Percentiles rank a stretch among this genome's conserved stretches.
Evolutionary conservation across 768 basidiomycete genomes (phyloP).

Genomic region (Hericium alpestre): DNA sequence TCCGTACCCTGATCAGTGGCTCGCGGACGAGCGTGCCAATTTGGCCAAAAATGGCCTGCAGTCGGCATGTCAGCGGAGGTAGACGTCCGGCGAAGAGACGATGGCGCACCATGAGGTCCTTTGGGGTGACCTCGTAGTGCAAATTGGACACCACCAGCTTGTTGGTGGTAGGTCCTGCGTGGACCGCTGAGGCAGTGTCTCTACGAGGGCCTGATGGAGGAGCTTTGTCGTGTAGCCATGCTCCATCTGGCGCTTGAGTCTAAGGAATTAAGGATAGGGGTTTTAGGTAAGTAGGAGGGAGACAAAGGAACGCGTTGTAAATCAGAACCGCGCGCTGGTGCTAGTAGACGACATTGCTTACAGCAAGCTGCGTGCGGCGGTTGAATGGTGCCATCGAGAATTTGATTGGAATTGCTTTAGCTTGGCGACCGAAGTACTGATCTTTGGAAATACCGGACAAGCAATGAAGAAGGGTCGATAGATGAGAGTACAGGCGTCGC

Average conservation of each 20-base stretch:
- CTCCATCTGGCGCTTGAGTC: not conserved
- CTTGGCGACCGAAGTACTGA: not conserved
- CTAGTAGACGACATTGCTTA: not conserved
- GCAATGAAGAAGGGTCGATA: not conserved
- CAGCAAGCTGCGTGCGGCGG: not conserved
- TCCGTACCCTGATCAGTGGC: slow-evolving; percentile 90
- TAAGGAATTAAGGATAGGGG: not conserved
- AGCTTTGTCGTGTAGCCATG: not conserved
- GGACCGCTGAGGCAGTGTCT: not conserved
- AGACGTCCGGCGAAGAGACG: not conserved
- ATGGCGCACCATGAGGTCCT: slow-evolving; percentile 71
- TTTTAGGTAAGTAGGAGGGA: too few relatives aligned
- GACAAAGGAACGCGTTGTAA: not conserved
- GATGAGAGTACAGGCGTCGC: not conserved
- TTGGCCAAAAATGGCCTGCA: slow-evolving; percentile 79
- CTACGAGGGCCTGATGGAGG: not conserved
- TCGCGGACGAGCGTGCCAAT: slow-evolving; percentile 88
- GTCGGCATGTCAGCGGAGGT: not conserved
- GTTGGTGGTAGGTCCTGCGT: not conserved
- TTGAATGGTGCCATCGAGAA: not conserved
- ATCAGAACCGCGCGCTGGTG: not conserved
- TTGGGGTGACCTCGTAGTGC: slow-evolving; percentile 85
- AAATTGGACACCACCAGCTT: slow-evolving; percentile 73
- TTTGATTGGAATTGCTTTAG: not conserved
- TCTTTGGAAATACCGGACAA: not conserved